Percentiles rank a stretch among this genome's conserved stretches.
Conservation (phyloP, 768 basidiomycete genomes). For the Suillus bovinus region DNA sequence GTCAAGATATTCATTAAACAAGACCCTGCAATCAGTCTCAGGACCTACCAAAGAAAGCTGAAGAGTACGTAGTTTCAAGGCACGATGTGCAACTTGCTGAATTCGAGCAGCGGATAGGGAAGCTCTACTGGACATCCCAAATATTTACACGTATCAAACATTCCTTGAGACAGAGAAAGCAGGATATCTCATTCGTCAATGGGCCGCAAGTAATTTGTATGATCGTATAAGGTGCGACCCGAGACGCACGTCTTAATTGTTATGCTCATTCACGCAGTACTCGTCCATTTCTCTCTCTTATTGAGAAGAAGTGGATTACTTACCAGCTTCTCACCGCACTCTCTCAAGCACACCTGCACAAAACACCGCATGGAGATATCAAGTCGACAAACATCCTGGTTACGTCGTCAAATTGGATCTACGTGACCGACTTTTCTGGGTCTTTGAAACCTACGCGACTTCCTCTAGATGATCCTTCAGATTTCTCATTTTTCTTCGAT, state of each 20-base stretch:
- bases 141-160: conserved; percentile 85
- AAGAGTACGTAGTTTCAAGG: conserved; percentile 54
- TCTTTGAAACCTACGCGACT: conserved; percentile 93
- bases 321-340: conserved; percentile 90
- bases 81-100: neutral
- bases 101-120: conserved; percentile 75
- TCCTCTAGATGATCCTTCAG: conserved; percentile 94
- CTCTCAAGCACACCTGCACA: conserved; percentile 77
- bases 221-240: conserved; percentile 90
- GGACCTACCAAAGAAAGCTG: conserved; percentile 71
- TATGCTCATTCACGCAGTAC: conserved; percentile 54
- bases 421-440: conserved; percentile 91
- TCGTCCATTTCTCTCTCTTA: conserved; percentile 84
- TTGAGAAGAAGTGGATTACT: conserved; percentile 98
- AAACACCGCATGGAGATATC: conserved; percentile 96
- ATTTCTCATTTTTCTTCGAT: conserved; percentile 98
- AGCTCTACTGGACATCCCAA: conserved; percentile 77
- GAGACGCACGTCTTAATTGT: neutral
- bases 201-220: conserved; percentile 92
- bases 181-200: conserved; percentile 93
- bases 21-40: conserved; percentile 78
- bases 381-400: conserved; percentile 97
- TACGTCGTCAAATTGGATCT: conserved; percentile 94
- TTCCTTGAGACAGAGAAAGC: conserved; percentile 96
- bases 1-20: conserved; percentile 97